Evolutionary conservation across 495 filamentous ascomycete genomes (phyloP).

Genomic region (Hypoxylon fragiforme): DNA sequence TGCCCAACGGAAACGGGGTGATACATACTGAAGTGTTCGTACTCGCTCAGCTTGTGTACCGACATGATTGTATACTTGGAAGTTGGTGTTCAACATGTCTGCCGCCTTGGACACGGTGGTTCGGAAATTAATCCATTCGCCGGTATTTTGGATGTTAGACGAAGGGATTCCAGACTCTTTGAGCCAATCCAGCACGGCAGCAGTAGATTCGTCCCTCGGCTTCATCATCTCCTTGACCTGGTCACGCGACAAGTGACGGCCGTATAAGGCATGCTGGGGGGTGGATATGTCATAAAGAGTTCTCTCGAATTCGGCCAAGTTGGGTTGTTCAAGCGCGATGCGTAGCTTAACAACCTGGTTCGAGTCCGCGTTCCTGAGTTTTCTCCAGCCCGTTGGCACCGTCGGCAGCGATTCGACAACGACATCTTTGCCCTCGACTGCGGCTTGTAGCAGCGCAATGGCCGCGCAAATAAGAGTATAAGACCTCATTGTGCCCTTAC

Average conservation of each 20-base stretch:
- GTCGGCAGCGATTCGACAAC: slow-evolving; percentile 50
- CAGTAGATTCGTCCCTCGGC: slow-evolving; percentile 48
- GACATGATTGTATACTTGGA: slow-evolving; percentile 53
- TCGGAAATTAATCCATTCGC: slow-evolving; percentile 61
- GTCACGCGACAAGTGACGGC: slow-evolving; percentile 64
- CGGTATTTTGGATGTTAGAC: slow-evolving; percentile 48
- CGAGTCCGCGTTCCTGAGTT: slow-evolving; percentile 41
- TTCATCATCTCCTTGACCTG: slow-evolving; percentile 55
- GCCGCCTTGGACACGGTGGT: slow-evolving; percentile 57
- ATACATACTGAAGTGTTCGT: slow-evolving; percentile 48
- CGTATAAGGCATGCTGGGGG: slow-evolving; percentile 63
- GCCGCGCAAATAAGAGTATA: slow-evolving; percentile 28
- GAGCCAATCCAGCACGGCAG: slow-evolving; percentile 55
- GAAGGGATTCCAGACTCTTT: slow-evolving; percentile 45
- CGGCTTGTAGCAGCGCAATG: slow-evolving; percentile 27
- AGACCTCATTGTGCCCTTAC: slow-evolving; percentile 26
- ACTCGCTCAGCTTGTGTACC: slow-evolving; percentile 43
- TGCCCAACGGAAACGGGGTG: slow-evolving; percentile 4
- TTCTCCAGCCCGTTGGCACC: slow-evolving; percentile 53
- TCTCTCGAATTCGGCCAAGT: slow-evolving; percentile 59
- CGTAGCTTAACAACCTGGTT: slow-evolving; percentile 51
- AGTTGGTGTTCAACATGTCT: slow-evolving; percentile 57
- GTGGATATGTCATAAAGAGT: slow-evolving; percentile 64
- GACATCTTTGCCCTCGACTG: slow-evolving; percentile 36
- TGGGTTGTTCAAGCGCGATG: slow-evolving; percentile 58